Evolutionary conservation across 1,284 basidiomycete species (phyloP).

Genomic region (Moniliella sp.): DNA sequence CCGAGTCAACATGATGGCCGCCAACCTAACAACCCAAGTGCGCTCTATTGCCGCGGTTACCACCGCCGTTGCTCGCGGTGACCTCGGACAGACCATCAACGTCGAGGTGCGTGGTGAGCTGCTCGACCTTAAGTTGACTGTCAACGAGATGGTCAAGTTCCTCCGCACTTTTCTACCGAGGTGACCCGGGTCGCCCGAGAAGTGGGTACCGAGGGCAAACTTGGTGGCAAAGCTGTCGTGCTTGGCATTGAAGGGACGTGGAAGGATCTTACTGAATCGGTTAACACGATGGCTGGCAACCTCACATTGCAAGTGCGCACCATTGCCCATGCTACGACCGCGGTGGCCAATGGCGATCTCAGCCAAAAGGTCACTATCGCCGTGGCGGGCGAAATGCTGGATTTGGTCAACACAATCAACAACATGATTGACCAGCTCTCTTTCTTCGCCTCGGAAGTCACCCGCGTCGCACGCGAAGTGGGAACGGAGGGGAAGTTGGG

Average conservation of each 20-base stretch:
- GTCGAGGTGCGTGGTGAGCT: constrained; percentile 32
- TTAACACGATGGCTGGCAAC: constrained; percentile 41
- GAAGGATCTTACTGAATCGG: constrained; percentile 64
- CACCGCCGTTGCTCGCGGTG: constrained; percentile 28
- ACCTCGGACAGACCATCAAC: constrained; percentile 33
- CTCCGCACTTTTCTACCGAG: constrained; percentile 34
- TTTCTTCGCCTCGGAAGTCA: constrained; percentile 80
- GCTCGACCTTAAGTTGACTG: constrained; percentile 29
- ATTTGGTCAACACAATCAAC: constrained; percentile 52
- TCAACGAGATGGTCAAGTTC: constrained; percentile 35
- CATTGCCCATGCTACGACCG: constrained; percentile 81
- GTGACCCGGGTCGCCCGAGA: constrained; percentile 34
- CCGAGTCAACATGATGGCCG: constrained; percentile 35
- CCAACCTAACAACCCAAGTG: constrained; percentile 70
- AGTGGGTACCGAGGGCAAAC: constrained; percentile 33
- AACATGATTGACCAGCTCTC: constrained; percentile 38
- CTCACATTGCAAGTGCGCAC: constrained; percentile 81
- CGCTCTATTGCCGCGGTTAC: constrained; percentile 37
- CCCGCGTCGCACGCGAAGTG: constrained; percentile 80
- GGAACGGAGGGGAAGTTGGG: constrained; percentile 89
- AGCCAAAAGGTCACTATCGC: constrained; percentile 76
- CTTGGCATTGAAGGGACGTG: constrained; percentile 35
- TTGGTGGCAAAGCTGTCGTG: constrained; percentile 32
- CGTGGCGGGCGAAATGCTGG: constrained; percentile 77
- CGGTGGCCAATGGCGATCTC: constrained; percentile 78